phyloP scores from a whole-genome alignment of 257 asterid genomes.

The Solanum ossicruentum region DNA sequence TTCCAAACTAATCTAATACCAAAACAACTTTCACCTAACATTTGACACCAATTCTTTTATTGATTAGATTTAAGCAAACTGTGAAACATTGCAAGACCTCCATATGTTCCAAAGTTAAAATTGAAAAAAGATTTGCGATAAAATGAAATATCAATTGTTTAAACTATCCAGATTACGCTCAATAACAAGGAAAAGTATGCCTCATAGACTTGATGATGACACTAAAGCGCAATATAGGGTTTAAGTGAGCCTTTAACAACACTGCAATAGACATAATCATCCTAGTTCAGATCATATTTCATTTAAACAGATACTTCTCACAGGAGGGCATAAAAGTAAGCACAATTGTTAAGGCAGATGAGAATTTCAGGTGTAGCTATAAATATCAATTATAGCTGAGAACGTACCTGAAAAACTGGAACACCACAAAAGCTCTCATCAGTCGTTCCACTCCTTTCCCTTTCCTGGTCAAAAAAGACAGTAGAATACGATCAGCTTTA shows the following conservation, averaged over 20 bases:
- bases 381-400: background rate
- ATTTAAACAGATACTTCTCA: background rate
- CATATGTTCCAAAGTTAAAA: background rate
- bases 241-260: background rate
- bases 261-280: background rate
- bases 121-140: background rate
- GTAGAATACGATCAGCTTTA: background rate
- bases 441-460: constrained; percentile 32
- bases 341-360: background rate
- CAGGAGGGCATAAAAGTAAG: background rate
- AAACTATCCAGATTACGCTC: background rate
- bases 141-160: background rate
- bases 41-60: background rate
- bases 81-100: background rate
- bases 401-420: constrained; percentile 83
- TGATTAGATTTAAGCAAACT: background rate
- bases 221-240: background rate
- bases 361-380: background rate
- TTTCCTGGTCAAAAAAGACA: constrained; percentile 34
- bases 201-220: background rate
- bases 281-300: background rate
- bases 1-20: background rate
- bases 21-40: background rate
- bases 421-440: constrained; percentile 70
- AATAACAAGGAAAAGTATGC: background rate